Percentiles rank a stretch among this genome's conserved stretches.
phyloP scores from a whole-genome alignment of 306 rosid genomes.

The Prunus dulcis region DNA sequence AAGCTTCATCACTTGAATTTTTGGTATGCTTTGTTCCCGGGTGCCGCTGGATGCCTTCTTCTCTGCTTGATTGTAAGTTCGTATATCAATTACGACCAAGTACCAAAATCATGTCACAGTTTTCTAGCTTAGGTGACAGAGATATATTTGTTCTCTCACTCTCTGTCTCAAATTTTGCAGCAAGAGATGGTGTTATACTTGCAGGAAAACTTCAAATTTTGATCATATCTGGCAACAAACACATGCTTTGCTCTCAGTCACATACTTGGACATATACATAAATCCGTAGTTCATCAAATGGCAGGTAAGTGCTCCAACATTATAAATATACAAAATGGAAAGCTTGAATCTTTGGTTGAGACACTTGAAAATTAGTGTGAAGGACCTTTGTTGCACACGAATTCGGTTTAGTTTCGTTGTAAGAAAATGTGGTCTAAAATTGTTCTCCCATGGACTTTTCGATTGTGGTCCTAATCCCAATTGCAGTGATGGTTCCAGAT shows the following conservation, averaged over 20 bases:
- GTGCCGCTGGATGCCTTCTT: slow-evolving; percentile 71
- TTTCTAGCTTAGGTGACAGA: too few relatives aligned
- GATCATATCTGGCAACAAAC: slow-evolving; percentile 20
- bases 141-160: not conserved
- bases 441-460: not conserved
- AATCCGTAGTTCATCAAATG: not conserved
- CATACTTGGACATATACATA: not conserved
- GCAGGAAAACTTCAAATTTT: slow-evolving; percentile 75
- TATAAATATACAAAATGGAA: not conserved
- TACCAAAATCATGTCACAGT: too few relatives aligned
- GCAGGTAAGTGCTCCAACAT: not conserved
- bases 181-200: slow-evolving; percentile 75
- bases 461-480: not conserved
- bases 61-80: slow-evolving; percentile 72
- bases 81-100: not conserved
- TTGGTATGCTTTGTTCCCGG: slow-evolving; percentile 82
- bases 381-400: not conserved
- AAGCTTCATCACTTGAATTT: slow-evolving; percentile 70
- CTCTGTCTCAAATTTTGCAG: slow-evolving; percentile 39
- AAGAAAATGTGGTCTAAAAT: not conserved
- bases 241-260: not conserved
- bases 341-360: not conserved
- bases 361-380: not conserved
- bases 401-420: not conserved
- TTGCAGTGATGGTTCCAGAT: not conserved